phyloP scores from a whole-genome alignment of 768 basidiomycete species.

The Suillus luteus region DNA sequence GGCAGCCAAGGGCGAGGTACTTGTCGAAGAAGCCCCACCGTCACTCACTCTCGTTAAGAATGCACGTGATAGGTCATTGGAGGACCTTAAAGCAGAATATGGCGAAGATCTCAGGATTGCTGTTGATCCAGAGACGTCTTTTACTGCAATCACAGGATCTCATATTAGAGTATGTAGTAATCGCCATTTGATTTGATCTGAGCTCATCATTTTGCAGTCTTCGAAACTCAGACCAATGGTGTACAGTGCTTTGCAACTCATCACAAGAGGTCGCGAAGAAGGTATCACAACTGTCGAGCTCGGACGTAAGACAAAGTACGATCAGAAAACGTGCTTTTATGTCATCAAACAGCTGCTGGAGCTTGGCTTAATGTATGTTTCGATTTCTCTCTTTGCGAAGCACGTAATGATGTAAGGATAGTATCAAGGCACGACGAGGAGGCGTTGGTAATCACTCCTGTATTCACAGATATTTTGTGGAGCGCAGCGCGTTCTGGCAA shows the following conservation, averaged over 20 bases:
- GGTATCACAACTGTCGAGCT: conserved; percentile 81
- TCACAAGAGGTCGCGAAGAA: conserved; percentile 77
- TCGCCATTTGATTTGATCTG: conserved; percentile 12
- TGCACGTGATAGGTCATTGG: conserved; percentile 54
- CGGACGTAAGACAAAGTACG: conserved; percentile 76
- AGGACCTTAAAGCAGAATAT: conserved; percentile 56
- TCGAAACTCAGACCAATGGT: conserved; percentile 83
- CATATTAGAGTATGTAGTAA: conserved; percentile 68
- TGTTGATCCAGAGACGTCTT: conserved; percentile 71
- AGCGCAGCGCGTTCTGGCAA: conserved; percentile 74
- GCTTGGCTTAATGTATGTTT: conserved; percentile 68
- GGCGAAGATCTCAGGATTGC: conserved; percentile 72
- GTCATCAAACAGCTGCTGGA: conserved; percentile 75
- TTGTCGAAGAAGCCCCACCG: conserved; percentile 43
- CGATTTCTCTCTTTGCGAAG: conserved; percentile 1
- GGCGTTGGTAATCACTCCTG: conserved; percentile 77
- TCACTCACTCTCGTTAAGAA: conserved; percentile 57
- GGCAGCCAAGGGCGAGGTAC: conserved; percentile 54
- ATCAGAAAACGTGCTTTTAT: conserved; percentile 90
- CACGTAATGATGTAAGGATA: conserved; percentile 28
- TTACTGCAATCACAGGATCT: conserved; percentile 81
- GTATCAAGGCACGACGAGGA: conserved; percentile 75
- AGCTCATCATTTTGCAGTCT: conserved; percentile 45
- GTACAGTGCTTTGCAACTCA: conserved; percentile 79
- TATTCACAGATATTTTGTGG: conserved; percentile 85